Percentiles rank a stretch among this genome's conserved stretches.
phyloP scores from a whole-genome alignment of 164 flowering plant genomes.

The Aristolochia fimbriata region DNA sequence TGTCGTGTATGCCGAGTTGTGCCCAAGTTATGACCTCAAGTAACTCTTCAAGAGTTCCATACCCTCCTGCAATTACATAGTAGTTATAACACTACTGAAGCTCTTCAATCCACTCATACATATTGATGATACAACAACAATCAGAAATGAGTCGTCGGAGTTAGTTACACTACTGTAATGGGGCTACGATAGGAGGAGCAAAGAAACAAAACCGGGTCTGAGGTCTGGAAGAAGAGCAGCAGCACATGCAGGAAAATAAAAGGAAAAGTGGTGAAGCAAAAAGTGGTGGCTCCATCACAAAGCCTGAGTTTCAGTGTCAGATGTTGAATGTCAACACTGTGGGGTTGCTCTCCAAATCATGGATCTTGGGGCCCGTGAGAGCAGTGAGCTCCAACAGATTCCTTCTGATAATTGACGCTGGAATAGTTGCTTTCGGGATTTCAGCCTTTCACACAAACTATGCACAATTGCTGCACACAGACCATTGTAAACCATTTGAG shows the following conservation, averaged over 20 bases:
- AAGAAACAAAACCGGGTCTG: no score
- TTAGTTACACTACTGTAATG: no score
- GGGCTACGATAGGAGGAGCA: no score
- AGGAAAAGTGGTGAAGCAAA: conserved; percentile 13
- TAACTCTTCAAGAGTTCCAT: conserved; percentile 68
- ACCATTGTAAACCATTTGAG: not conserved
- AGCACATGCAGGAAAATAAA: no score
- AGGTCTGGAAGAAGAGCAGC: no score
- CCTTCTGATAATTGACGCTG: conserved; percentile 5
- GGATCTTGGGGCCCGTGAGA: conserved; percentile 25
- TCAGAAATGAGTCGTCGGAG: no score
- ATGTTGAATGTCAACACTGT: conserved; percentile 42
- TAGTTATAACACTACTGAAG: not conserved
- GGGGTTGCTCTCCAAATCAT: conserved; percentile 36
- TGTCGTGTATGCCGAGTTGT: conserved; percentile 65
- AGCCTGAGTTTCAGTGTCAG: conserved; percentile 59
- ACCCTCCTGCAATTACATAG: conserved; percentile 43
- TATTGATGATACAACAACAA: not conserved
- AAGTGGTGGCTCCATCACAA: conserved; percentile 18
- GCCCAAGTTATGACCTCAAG: conserved; percentile 74
- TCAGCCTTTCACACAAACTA: conserved; percentile 4
- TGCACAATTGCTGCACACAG: not conserved
- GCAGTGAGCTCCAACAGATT: conserved; percentile 15
- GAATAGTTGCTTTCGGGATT: conserved; percentile 24
- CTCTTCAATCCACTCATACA: not conserved